phyloP scores from a whole-genome alignment of 108 stramenopile species.

The Fragilariopsis cylindrus region DNA sequence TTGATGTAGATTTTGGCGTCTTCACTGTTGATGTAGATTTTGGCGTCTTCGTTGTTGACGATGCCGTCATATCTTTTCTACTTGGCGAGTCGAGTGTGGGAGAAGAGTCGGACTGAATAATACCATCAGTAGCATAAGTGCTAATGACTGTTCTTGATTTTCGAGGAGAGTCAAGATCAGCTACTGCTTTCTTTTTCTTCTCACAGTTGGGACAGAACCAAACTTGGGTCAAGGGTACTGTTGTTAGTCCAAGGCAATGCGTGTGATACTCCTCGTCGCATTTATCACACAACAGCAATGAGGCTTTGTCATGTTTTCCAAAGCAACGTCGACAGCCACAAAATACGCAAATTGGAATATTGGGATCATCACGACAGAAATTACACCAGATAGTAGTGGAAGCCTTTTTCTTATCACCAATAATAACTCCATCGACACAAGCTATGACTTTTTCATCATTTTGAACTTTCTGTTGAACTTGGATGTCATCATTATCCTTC shows the following conservation, averaged over 20 bases:
- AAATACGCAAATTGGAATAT: conserved; percentile 72
- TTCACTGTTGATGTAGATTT: conserved; percentile 5
- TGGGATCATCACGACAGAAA: conserved; percentile 68
- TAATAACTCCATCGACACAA: conserved; percentile 1
- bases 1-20: conserved; percentile 22
- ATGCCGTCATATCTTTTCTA: conserved; percentile 12
- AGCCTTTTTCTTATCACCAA: conserved; percentile 1
- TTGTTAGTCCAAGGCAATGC: conserved; percentile 40
- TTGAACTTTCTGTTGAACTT: conserved; percentile 3
- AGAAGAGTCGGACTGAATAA: neutral
- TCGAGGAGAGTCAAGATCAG: conserved; percentile 5
- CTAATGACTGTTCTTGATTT: neutral
- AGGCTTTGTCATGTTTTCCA: conserved; percentile 70
- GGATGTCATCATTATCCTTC: neutral
- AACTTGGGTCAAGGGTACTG: conserved; percentile 40
- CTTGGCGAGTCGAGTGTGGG: conserved; percentile 15
- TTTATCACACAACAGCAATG: conserved; percentile 39
- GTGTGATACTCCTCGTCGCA: conserved; percentile 61
- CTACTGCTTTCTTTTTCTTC: neutral
- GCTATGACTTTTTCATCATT: neutral
- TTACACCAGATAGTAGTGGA: conserved; percentile 30
- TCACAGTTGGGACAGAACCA: conserved; percentile 62
- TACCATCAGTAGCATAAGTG: conserved; percentile 1
- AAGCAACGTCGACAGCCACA: conserved; percentile 86
- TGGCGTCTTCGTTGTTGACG: neutral